Evolutionary conservation across 768 basidiomycete genomes (phyloP).

Genomic region (Termitomyces sp.): DNA sequence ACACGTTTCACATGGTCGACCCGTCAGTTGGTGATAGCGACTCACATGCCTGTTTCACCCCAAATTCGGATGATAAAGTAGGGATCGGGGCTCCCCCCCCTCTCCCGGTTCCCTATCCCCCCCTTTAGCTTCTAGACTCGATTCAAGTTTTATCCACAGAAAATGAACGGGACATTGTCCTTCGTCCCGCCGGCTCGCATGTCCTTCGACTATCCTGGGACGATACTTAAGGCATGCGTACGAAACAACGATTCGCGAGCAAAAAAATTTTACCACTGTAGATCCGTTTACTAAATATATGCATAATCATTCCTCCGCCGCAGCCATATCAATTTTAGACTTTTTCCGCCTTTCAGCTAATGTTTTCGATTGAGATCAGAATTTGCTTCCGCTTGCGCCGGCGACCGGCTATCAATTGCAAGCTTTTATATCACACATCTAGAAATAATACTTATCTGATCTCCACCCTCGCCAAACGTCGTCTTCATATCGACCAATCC

Average conservation of each 20-base stretch:
- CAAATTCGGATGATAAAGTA: not conserved
- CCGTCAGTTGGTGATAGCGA: too few species aligned
- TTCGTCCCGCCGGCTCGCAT: not conserved
- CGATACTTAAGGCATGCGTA: not conserved
- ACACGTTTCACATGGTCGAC: not conserved
- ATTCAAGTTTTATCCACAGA: not conserved
- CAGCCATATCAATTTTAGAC: too few species aligned
- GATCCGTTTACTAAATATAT: not conserved
- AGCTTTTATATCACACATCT: too few species aligned
- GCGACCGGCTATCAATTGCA: too few species aligned
- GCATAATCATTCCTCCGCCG: not conserved
- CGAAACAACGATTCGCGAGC: not conserved
- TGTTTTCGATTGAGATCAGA: not conserved
- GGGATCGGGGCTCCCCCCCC: not conserved
- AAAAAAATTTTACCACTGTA: not conserved
- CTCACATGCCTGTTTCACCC: not conserved
- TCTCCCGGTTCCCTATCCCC: too few species aligned
- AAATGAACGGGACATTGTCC: not conserved
- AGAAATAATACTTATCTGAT: too few species aligned
- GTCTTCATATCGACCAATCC: too few species aligned
- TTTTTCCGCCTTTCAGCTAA: too few species aligned
- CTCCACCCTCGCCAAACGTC: too few species aligned
- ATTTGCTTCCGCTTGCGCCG: too few species aligned
- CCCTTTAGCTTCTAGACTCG: not conserved
- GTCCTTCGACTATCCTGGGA: not conserved